Conservation (phyloP, 2,329 filamentous ascomycete species). For the Botryotinia globosa region DNA sequence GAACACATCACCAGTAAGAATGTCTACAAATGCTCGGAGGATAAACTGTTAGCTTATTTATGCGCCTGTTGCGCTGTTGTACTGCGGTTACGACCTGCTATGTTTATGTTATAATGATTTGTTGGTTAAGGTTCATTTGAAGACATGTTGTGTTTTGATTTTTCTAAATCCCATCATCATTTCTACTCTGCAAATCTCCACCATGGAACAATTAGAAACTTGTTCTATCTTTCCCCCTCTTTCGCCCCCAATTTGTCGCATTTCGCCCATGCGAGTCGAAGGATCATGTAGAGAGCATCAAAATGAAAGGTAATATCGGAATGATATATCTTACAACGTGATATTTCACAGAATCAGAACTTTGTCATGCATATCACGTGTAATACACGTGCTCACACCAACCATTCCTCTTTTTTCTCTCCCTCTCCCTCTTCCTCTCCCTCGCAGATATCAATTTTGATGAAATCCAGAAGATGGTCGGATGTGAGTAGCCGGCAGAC, state of each 20-base stretch:
- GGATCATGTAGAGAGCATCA: neutral
- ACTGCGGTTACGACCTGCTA: neutral
- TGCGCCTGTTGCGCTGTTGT: conserved; percentile 14
- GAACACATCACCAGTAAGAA: neutral
- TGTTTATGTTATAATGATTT: neutral
- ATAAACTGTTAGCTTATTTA: neutral
- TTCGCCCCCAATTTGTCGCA: conserved; percentile 1
- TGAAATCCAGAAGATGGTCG: conserved; percentile 14
- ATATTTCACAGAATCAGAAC: neutral
- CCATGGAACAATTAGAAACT: conserved; percentile 19
- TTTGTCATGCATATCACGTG: neutral
- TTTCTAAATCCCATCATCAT: conserved; percentile 6
- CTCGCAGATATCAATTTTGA: neutral
- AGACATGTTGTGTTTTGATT: conserved; percentile 17
- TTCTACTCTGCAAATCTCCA: conserved; percentile 9
- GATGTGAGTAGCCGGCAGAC: conserved; percentile 2
- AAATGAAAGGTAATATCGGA: neutral
- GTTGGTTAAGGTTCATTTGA: conserved; percentile 12
- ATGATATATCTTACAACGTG: neutral
- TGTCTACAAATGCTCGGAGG: neutral
- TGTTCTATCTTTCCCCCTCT: conserved; percentile 11
- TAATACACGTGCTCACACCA: neutral
- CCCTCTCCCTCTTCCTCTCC: neutral
- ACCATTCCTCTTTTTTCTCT: too few species aligned
- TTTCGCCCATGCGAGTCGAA: conserved; percentile 1